Conservation (phyloP, 2,329 filamentous ascomycete species). For the Apiospora kogelbergensis region DNA sequence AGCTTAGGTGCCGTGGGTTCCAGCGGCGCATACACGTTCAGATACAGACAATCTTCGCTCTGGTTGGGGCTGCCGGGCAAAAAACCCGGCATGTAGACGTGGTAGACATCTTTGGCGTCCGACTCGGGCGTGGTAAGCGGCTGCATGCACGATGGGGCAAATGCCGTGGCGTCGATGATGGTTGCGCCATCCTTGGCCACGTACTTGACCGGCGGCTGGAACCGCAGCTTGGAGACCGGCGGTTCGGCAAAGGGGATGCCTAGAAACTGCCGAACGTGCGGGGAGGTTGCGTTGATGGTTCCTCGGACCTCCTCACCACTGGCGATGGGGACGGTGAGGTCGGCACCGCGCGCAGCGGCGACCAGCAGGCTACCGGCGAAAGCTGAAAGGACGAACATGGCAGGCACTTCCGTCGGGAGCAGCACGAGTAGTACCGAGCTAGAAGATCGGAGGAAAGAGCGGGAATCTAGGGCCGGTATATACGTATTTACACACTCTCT, state of each 20-base stretch:
- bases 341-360: neutral
- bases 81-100: conserved; percentile 13
- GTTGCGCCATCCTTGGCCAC: conserved; percentile 18
- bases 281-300: conserved; percentile 20
- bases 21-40: conserved; percentile 34
- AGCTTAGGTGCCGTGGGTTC: conserved; percentile 18
- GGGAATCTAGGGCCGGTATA: neutral
- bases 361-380: neutral
- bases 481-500: neutral
- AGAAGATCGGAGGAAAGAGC: neutral
- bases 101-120: conserved; percentile 22
- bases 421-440: neutral
- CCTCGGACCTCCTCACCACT: conserved; percentile 23
- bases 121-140: conserved; percentile 22
- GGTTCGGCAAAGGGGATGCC: conserved; percentile 57
- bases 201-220: conserved; percentile 33
- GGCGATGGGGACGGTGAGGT: conserved; percentile 22
- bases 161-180: conserved; percentile 22
- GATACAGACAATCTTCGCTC: conserved; percentile 35
- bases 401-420: neutral
- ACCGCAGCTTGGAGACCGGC: conserved; percentile 51
- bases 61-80: conserved; percentile 1
- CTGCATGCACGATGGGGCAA: conserved; percentile 31
- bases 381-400: neutral
- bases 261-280: conserved; percentile 28